Conservation (phyloP, 192 early-diverging fungal species). For the Coemansia sp. region DNA sequence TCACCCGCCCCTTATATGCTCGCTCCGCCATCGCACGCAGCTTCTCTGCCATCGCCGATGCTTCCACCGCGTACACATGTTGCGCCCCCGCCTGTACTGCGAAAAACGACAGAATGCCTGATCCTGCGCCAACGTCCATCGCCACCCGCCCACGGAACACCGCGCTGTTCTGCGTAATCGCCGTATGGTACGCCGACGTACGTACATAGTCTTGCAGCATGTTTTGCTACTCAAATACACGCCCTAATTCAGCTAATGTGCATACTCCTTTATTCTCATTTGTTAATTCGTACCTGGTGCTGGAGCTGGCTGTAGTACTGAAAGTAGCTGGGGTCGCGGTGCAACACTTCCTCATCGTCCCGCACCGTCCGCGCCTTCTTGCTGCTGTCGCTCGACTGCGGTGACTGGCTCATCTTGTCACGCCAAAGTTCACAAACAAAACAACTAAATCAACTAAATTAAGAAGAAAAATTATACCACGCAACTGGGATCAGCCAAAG, state of each 20-base stretch:
- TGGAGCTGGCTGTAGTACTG: slow-evolving; percentile 55
- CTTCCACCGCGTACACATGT: slow-evolving; percentile 95
- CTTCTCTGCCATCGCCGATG: slow-evolving; percentile 90
- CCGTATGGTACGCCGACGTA: slow-evolving; percentile 91
- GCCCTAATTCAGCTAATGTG: background rate
- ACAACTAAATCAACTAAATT: background rate
- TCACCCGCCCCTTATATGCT: slow-evolving; percentile 66
- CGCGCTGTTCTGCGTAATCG: slow-evolving; percentile 79
- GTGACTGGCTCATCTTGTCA: slow-evolving; percentile 3
- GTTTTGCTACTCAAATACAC: slow-evolving; percentile 71
- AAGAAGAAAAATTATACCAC: slow-evolving; percentile 14
- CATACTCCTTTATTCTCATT: background rate
- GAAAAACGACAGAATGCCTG: slow-evolving; percentile 94
- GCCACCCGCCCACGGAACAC: slow-evolving; percentile 81
- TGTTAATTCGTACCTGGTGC: slow-evolving; percentile 43
- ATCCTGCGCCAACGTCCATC: slow-evolving; percentile 94
- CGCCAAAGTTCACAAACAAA: background rate
- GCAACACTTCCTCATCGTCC: slow-evolving; percentile 48
- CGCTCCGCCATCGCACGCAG: slow-evolving; percentile 75
- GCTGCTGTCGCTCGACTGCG: slow-evolving; percentile 3
- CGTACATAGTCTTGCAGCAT: slow-evolving; percentile 96
- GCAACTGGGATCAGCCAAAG: slow-evolving; percentile 69
- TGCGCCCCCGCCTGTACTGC: slow-evolving; percentile 91
- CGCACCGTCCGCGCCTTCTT: slow-evolving; percentile 15
- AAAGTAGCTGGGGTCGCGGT: slow-evolving; percentile 51